Conservation (phyloP, 2,329 filamentous ascomycete species). For the Colletotrichum sp. region DNA sequence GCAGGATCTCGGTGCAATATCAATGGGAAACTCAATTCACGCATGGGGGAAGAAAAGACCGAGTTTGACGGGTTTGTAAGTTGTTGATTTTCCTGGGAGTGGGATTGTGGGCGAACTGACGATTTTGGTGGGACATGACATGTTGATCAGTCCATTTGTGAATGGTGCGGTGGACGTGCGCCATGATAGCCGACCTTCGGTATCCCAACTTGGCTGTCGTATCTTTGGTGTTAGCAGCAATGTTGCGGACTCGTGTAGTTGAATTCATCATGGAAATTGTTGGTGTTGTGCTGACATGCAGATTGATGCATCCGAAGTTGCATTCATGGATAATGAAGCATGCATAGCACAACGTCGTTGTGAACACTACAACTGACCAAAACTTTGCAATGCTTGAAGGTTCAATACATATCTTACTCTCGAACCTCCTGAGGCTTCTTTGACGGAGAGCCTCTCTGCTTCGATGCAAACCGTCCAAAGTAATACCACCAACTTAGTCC, state of each 20-base stretch:
- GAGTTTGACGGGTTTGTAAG: background rate
- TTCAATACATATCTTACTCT: background rate
- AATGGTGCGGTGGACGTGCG: background rate
- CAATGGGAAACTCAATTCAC: background rate
- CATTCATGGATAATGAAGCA: background rate
- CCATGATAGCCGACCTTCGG: background rate
- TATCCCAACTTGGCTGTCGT: background rate
- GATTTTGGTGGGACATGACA: background rate
- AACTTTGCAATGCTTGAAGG: fast-evolving
- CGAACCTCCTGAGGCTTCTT: background rate
- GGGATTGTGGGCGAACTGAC: background rate
- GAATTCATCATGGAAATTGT: background rate
- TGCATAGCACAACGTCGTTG: background rate
- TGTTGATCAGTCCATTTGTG: background rate
- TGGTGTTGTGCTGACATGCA: background rate
- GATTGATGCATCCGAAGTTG: background rate
- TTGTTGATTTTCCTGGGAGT: background rate
- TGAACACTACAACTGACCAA: background rate
- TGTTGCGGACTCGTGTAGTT: background rate
- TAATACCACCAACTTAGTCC: fast-evolving
- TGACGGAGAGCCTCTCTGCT: background rate
- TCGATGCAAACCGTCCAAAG: background rate
- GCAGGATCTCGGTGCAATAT: background rate
- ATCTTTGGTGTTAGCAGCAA: background rate
- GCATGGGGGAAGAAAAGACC: background rate